Evolutionary conservation across 2,329 filamentous ascomycete species (phyloP), one percentile per base, ranked within the genome.

Genomic region (Gaeumannomyces tritici): DNA sequence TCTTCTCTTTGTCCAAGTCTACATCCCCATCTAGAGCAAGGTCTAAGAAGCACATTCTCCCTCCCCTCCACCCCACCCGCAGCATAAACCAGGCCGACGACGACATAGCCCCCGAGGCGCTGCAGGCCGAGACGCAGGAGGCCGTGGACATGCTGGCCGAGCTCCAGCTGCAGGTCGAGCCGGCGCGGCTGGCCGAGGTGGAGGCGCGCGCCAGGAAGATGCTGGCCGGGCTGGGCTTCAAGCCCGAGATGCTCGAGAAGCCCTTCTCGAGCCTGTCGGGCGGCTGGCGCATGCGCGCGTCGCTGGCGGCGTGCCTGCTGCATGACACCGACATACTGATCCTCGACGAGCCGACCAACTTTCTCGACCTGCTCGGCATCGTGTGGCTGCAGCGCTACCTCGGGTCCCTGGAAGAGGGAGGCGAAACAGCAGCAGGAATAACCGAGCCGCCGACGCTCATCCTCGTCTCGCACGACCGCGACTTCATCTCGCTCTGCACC

Each of bases 331-430:
- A 96, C 66, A 84, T 96, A 2, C 79, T 96, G 63, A 87, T 96
- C 60, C 83, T 96, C 2, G 91, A 96, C 71, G 91, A 96, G 71
- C 91, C 91, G 0, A 96, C 91, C 42, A 96, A 96, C 70, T 96
- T 91, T 70, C 81, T 96, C 1, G 91, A 96, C 69, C 78, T 96
- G 0, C 80, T 92, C 0, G 90, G 89, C 1, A 92, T 96, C 63
- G 84, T 96, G 62, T 96, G 91, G 90, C 79, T 96, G 1, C 88
- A 96, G 70, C 82, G 82, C 15, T 88, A 92, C 69, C 82, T 96
- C 12, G 77, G 82, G 51, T 76, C 80, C 1, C 73, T 88, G 3
- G 78, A 79, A 4, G 81, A 85, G 26, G 58, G 31, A 5, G 42
- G 31, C 29, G 29, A 4, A 29, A 8, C 4, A 8, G 29, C 29